Base-by-base conservation (phyloP, 2,329 filamentous ascomycete species). In the Trichoderma harzianum region DNA sequence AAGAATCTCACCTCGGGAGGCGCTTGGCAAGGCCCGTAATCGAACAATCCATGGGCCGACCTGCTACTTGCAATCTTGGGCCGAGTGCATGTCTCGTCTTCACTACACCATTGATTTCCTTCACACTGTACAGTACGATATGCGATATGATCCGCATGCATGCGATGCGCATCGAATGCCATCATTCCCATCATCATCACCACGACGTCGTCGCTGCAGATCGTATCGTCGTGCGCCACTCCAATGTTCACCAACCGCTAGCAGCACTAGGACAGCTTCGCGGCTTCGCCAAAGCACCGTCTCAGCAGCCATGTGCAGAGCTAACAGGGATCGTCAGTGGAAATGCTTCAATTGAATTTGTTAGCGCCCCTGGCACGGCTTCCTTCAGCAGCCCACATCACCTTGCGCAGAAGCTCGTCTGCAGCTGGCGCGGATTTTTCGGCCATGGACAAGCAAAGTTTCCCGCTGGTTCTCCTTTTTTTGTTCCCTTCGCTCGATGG, bases 281-380 rank as follows among this genome's bases (percentile, higher is more conserved):
- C 39, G 34, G 47, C 55, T 63, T 65, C 61, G 61, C 28, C 28
- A 36, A 36, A 34, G 67, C 32, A 43, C 65, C 53, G 53, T 47
- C 53, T 36, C 53, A 58, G 51, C 36, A 30, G n/a, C 39, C 67
- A 62, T 61, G 55, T 53, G 67, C 57, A 16, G 32, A 36, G 63
- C 69, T 62, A 62, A 51, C 69, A 71, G 63, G 69, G 69, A 30
- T 58, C 24, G 8, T 53, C 43, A 24, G n/a, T 69, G 28, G 67
- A 69, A 67, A 67, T 53, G 47, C 32, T 57, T 43, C 67, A 61
- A 69, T 69, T 69, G 67, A 69, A 69, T 69, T 69, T 62, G 67
- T 57, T 70, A 64, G 60, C 60, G 32, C 58, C 68, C 47, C 32
- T 43, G 32, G 34, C 14, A 30, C 51, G 24, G 57, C 28, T 62